Percentiles rank a stretch among this genome's conserved stretches.
Evolutionary conservation across 108 stramenopile species (phyloP).

Genomic region (Mayamaea pseudoterrestris): DNA sequence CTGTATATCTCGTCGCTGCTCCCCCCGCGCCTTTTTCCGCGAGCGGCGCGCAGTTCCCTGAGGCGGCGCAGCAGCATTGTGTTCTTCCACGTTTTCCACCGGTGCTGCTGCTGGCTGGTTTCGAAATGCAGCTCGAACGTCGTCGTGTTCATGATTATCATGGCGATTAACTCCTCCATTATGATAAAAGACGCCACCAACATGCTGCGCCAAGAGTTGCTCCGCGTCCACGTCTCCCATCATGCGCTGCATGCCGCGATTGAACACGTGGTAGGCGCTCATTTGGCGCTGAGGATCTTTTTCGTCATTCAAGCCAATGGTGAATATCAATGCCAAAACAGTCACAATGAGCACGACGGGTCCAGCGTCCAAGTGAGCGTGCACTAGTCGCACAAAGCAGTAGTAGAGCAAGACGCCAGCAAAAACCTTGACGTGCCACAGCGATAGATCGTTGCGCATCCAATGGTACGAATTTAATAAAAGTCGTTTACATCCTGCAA

Average conservation of each 20-base stretch:
- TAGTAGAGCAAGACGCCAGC: constrained; percentile 23
- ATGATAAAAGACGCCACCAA: constrained; percentile 25
- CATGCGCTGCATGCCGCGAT: constrained; percentile 61
- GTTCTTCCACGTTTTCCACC: constrained; percentile 7
- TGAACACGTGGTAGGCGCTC: constrained; percentile 73
- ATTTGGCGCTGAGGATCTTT: constrained; percentile 31
- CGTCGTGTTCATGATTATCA: constrained; percentile 1
- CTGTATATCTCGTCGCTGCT: constrained; percentile 51
- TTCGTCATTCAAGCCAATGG: constrained; percentile 59
- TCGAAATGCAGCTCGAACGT: constrained; percentile 5
- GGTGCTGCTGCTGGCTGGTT: constrained; percentile 1
- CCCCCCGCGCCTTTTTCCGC: constrained; percentile 46
- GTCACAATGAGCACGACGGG: constrained; percentile 59
- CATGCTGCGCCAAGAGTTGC: constrained; percentile 56
- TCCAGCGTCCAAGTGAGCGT: constrained; percentile 37
- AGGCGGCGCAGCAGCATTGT: constrained; percentile 10
- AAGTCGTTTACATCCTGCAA: not conserved
- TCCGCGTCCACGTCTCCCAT: constrained; percentile 68
- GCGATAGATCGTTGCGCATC: not conserved
- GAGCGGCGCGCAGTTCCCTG: constrained; percentile 15
- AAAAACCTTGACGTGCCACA: constrained; percentile 15
- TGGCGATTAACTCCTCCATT: not conserved
- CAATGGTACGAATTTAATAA: not conserved
- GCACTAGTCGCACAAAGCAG: constrained; percentile 19
- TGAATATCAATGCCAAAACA: constrained; percentile 40